These are phyloP conservation scores for Paecilomyces sp. DNA, from an alignment of 2,329 filamentous ascomycete species.

Conservation along the genomic window DNA sequence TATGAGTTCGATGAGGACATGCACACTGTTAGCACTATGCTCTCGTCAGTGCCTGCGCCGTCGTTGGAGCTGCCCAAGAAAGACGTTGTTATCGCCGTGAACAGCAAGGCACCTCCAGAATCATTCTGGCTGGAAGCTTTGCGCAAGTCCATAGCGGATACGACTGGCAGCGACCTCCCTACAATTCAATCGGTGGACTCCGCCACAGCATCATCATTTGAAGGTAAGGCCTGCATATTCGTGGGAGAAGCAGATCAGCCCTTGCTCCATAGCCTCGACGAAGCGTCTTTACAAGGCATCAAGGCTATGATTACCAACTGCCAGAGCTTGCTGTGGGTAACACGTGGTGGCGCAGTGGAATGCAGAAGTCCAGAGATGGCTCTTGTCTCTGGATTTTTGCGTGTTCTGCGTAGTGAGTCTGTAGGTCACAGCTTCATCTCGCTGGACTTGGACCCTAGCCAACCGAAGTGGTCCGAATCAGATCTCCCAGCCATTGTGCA, in stretches of 20 bases:
- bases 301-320: background rate
- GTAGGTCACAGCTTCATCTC: constrained; percentile 12
- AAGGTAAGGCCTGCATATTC: background rate
- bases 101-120: background rate
- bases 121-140: background rate
- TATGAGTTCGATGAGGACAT: background rate
- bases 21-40: background rate
- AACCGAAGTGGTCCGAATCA: background rate
- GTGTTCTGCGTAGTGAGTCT: constrained; percentile 18
- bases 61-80: background rate
- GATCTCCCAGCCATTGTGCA: background rate
- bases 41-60: background rate
- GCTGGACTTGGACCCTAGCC: constrained; percentile 19
- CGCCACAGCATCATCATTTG: background rate
- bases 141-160: background rate
- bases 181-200: background rate
- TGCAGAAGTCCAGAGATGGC: constrained; percentile 8
- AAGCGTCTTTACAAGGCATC: background rate
- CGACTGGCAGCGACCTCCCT: background rate
- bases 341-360: constrained; percentile 5
- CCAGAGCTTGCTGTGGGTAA: constrained; percentile 3
- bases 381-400: constrained; percentile 15
- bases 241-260: background rate
- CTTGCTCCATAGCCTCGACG: background rate
- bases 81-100: background rate